Conservation (phyloP, 2,329 filamentous ascomycete genomes). For the Cercospora zeae-maydis region DNA sequence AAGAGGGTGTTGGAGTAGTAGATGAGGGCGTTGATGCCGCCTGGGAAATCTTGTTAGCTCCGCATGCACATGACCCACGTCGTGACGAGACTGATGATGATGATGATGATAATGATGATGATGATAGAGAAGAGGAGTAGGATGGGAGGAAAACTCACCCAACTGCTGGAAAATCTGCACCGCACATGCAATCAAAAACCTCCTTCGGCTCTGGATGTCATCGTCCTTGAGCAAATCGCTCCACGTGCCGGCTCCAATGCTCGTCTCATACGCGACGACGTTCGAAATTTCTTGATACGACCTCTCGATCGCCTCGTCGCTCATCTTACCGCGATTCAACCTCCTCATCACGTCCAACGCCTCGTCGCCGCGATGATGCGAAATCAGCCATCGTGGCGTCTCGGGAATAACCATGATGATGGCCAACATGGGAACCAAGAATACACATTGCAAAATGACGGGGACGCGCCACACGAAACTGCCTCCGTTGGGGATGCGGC, state of each 20-base stretch:
- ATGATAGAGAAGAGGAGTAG: not conserved
- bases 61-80: not conserved
- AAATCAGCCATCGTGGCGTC: slow-evolving; percentile 45
- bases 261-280: slow-evolving; percentile 29
- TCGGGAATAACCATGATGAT: slow-evolving; percentile 43
- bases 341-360: slow-evolving; percentile 36
- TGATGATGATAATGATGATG: not conserved
- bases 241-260: slow-evolving; percentile 40
- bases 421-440: slow-evolving; percentile 41
- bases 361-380: slow-evolving; percentile 40
- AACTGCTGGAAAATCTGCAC: slow-evolving; percentile 31
- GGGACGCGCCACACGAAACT: slow-evolving; percentile 44
- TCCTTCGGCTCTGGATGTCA: slow-evolving; percentile 22
- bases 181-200: slow-evolving; percentile 31
- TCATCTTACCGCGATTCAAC: slow-evolving; percentile 30
- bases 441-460: slow-evolving; percentile 43
- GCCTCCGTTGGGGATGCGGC: slow-evolving; percentile 22
- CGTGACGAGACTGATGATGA: not conserved
- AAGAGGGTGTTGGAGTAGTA: slow-evolving; percentile 35
- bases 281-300: slow-evolving; percentile 30
- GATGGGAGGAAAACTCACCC: slow-evolving; percentile 14
- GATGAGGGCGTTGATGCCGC: slow-evolving; percentile 33
- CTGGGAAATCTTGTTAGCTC: slow-evolving; percentile 11
- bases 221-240: slow-evolving; percentile 32
- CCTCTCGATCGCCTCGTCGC: slow-evolving; percentile 25